A percentile compares a stretch with the other conserved stretches of the same genome.
These are phyloP conservation scores for Rhynchospora tenuis DNA, from an alignment of 176 grass and related monocot species.

Conservation along the genomic window DNA sequence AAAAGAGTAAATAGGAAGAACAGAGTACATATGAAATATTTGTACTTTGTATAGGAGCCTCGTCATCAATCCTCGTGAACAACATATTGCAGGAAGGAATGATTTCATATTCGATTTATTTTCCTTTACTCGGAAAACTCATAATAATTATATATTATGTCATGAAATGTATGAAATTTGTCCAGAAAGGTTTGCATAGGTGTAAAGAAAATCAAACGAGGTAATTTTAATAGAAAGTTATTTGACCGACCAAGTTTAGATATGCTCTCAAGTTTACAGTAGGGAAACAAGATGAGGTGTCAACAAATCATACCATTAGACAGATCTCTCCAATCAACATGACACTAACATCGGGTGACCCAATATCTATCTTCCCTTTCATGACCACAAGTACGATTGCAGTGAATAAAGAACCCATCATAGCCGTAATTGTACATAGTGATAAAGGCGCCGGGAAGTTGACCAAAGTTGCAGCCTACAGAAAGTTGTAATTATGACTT, in stretches of 20 bases:
- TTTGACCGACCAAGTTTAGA: not conserved
- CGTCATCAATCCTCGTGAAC: no score
- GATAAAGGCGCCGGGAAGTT: slow-evolving; percentile 45
- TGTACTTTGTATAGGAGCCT: no score
- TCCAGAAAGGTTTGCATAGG: not conserved
- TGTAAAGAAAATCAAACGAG: not conserved
- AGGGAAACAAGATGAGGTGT: not conserved
- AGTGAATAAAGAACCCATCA: slow-evolving; percentile 40
- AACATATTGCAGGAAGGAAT: no score
- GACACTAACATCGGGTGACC: slow-evolving; percentile 17
- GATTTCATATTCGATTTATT: no score
- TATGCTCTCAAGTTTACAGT: not conserved
- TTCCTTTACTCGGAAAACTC: no score
- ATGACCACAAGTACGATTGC: slow-evolving; percentile 23
- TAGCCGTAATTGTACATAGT: slow-evolving; percentile 19
- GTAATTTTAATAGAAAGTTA: no score
- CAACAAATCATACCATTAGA: slow-evolving; percentile 27
- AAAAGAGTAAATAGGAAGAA: no score
- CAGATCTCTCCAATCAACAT: slow-evolving; percentile 17
- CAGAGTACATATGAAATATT: no score
- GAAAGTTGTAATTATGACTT: not conserved
- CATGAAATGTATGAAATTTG: not conserved
- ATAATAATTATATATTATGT: no score
- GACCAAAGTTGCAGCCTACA: slow-evolving; percentile 33
- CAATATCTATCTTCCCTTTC: slow-evolving; percentile 36